Conservation (phyloP, 1,139 yeast species). For the Cylindricascospora bacillispora region DNA sequence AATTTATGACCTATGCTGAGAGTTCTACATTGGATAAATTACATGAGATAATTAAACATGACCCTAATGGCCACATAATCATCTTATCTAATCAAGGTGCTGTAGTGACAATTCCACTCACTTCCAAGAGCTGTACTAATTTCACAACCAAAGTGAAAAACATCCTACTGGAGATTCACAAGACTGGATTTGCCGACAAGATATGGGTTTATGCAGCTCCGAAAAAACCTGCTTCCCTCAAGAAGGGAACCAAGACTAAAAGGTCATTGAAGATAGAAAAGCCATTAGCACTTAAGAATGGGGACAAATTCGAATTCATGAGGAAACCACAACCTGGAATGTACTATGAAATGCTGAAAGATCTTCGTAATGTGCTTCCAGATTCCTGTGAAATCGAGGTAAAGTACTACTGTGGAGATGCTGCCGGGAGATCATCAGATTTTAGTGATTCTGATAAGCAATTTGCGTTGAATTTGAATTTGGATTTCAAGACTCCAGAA, state of each 20-base stretch:
- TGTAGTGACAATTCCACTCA: slow-evolving; percentile 26
- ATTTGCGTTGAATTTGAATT: slow-evolving; percentile 48
- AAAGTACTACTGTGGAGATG: slow-evolving; percentile 84
- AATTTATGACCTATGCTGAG: slow-evolving; percentile 14
- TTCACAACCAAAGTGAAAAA: slow-evolving; percentile 35
- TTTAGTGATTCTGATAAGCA: slow-evolving; percentile 63
- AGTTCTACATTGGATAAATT: slow-evolving; percentile 10
- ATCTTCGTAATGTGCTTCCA: slow-evolving; percentile 12
- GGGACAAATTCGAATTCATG: slow-evolving; percentile 29
- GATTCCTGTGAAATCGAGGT: slow-evolving; percentile 28
- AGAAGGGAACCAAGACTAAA: slow-evolving; percentile 15
- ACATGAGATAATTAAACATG: slow-evolving; percentile 21
- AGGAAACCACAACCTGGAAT: slow-evolving; percentile 72
- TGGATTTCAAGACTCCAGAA: slow-evolving; percentile 60
- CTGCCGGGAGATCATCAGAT: slow-evolving; percentile 74
- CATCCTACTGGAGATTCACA: slow-evolving; percentile 23
- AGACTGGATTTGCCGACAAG: slow-evolving; percentile 15
- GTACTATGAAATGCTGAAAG: slow-evolving; percentile 41
- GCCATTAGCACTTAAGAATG: slow-evolving; percentile 7
- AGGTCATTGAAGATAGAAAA: slow-evolving; percentile 6
- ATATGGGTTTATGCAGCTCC: slow-evolving; percentile 56
- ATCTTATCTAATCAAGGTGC: slow-evolving; percentile 83
- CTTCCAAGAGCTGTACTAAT: slow-evolving; percentile 41
- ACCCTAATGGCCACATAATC: slow-evolving; percentile 32
- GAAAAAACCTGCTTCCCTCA: slow-evolving; percentile 32